These are phyloP conservation scores for Pythium grandisporangium DNA, from an alignment of 352 stramenopile species.

Conservation along the genomic window DNA sequence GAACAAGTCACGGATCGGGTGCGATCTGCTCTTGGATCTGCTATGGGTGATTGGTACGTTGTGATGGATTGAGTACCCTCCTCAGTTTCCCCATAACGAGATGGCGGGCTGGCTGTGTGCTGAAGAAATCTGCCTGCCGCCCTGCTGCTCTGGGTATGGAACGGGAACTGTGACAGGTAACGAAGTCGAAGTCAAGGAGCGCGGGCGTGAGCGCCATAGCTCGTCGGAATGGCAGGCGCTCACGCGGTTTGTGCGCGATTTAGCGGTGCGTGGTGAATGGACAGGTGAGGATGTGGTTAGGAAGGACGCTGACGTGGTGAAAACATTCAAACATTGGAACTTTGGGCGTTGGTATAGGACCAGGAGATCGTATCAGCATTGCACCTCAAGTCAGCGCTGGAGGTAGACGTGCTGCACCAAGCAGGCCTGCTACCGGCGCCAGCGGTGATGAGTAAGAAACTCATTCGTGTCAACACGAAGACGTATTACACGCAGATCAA, in stretches of 20 bases:
- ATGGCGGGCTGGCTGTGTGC: too few species aligned
- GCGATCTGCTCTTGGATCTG: constrained; percentile 57
- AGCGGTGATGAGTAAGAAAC: constrained; percentile 49
- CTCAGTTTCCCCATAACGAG: neutral
- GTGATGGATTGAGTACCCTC: neutral
- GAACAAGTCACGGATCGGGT: constrained; percentile 16
- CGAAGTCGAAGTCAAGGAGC: constrained; percentile 66
- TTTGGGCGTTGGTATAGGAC: constrained; percentile 33
- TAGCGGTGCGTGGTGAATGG: constrained; percentile 22
- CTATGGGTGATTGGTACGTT: constrained; percentile 51
- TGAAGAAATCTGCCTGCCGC: too few species aligned
- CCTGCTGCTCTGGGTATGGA: too few species aligned
- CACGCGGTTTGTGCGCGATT: constrained; percentile 41
- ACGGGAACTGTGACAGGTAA: constrained; percentile 27
- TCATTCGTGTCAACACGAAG: constrained; percentile 83
- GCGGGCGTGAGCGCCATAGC: constrained; percentile 51
- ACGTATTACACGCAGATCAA: constrained; percentile 94
- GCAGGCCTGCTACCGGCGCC: constrained; percentile 46
- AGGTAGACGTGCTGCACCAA: constrained; percentile 69
- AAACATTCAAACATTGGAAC: too few species aligned
- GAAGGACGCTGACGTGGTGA: neutral
- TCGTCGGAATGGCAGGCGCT: constrained; percentile 67
- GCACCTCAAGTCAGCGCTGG: constrained; percentile 53
- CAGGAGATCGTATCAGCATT: constrained; percentile 47
- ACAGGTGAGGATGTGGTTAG: neutral